Conservation (phyloP, 768 basidiomycete species). For the Astraeus odoratus region DNA sequence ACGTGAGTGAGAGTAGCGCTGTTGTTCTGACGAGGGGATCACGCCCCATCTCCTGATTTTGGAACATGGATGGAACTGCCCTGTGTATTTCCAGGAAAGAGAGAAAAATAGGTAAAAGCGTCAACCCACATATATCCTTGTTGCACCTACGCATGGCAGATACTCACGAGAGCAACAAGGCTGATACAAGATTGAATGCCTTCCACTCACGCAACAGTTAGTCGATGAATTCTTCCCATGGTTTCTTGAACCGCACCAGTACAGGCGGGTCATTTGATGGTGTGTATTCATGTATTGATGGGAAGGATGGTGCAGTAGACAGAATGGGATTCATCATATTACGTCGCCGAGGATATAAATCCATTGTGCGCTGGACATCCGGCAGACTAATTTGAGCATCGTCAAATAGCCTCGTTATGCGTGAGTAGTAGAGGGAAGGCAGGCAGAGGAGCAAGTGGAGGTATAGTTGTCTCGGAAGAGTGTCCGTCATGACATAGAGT, state of each 20-base stretch:
- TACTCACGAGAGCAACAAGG: slow-evolving; percentile 45
- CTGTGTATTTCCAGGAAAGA: no score
- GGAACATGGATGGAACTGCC: slow-evolving; percentile 65
- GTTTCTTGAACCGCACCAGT: slow-evolving; percentile 51
- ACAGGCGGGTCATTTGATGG: slow-evolving; percentile 50
- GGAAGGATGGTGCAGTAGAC: slow-evolving; percentile 23
- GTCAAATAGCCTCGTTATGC: slow-evolving; percentile 69
- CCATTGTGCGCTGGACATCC: slow-evolving; percentile 53
- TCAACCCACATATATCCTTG: no score
- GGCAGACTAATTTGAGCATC: slow-evolving; percentile 73
- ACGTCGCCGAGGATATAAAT: slow-evolving; percentile 16
- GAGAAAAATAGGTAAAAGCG: not conserved
- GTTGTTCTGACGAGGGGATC: slow-evolving; percentile 59
- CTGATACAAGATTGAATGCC: slow-evolving; percentile 74
- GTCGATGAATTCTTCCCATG: slow-evolving; percentile 70
- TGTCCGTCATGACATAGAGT: slow-evolving; percentile 27
- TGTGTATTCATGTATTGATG: slow-evolving; percentile 50
- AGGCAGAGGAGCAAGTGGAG: slow-evolving; percentile 51
- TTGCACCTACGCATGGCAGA: not conserved
- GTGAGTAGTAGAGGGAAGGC: slow-evolving; percentile 74
- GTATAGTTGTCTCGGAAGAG: slow-evolving; percentile 38
- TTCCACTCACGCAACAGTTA: slow-evolving; percentile 69
- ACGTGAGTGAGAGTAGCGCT: slow-evolving; percentile 58
- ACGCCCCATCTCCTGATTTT: slow-evolving; percentile 40
- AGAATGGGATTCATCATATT: slow-evolving; percentile 20